These are phyloP conservation scores for Blastobotrys persicus DNA, from an alignment of 1,139 yeast genomes.

Conservation along the genomic window DNA sequence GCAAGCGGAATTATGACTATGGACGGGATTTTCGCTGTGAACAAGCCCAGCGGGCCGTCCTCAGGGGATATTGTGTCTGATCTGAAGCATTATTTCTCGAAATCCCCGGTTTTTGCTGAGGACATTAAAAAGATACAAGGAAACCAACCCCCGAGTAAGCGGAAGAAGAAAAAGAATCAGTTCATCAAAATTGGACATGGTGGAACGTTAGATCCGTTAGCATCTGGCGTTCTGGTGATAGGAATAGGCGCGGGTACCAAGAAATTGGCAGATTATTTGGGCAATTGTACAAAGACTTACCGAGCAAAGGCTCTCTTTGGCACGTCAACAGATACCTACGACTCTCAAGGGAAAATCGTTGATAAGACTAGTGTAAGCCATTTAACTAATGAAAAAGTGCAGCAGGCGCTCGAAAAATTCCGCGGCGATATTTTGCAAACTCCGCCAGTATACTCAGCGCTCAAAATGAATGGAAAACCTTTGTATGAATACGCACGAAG, in stretches of 20 bases:
- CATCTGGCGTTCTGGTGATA: constrained; percentile 86
- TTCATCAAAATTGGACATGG: constrained; percentile 96
- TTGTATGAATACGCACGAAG: constrained; percentile 91
- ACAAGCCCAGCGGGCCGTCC: constrained; percentile 83
- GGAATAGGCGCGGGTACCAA: constrained; percentile 94
- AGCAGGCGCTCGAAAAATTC: constrained; percentile 55
- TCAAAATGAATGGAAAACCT: constrained; percentile 93
- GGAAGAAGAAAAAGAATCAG: constrained; percentile 47
- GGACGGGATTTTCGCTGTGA: constrained; percentile 84
- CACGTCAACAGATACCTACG: constrained; percentile 90
- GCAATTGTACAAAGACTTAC: constrained; percentile 64
- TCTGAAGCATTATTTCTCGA: constrained; percentile 60
- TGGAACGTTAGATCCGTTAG: constrained; percentile 93
- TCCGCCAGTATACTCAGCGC: constrained; percentile 93
- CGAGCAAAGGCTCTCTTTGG: constrained; percentile 86
- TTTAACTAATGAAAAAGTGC: constrained; percentile 54
- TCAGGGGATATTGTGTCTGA: constrained; percentile 70
- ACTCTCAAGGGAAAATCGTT: constrained; percentile 80
- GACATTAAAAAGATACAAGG: constrained; percentile 49
- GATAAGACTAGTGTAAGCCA: constrained; percentile 56
- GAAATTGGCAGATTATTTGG: constrained; percentile 65
- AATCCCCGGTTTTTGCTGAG: constrained; percentile 55
- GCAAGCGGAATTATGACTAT: constrained; percentile 11
- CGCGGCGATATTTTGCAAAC: constrained; percentile 80
- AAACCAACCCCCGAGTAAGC: constrained; percentile 41